These are phyloP conservation scores for Pleurotus tuoliensis DNA, from an alignment of 768 basidiomycete species.

Conservation along the genomic window DNA sequence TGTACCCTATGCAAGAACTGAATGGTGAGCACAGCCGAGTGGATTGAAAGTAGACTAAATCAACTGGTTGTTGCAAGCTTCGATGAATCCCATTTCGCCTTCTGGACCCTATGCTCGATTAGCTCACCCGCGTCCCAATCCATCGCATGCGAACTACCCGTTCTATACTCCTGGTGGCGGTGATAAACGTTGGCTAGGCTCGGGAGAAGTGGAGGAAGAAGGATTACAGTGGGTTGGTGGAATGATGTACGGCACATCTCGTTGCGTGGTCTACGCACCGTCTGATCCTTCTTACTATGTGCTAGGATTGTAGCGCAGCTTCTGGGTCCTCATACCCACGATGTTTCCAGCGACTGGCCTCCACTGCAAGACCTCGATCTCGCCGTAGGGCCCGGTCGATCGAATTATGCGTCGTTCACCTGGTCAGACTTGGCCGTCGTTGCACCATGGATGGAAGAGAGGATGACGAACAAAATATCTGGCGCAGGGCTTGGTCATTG, in stretches of 20 bases:
- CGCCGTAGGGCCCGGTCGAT: conserved; percentile 41
- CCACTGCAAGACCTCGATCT: conserved; percentile 47
- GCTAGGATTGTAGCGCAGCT: conserved; percentile 63
- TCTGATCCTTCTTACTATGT: not conserved
- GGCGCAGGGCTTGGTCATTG: conserved; percentile 65
- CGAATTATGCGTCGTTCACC: conserved; percentile 66
- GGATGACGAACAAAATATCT: conserved; percentile 58
- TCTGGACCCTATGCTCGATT: conserved; percentile 38
- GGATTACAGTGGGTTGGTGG: conserved; percentile 73
- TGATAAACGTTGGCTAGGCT: conserved; percentile 60
- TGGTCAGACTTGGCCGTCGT: conserved; percentile 68
- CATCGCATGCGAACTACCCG: conserved; percentile 60
- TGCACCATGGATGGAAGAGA: conserved; percentile 76
- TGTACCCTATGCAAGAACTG: conserved; percentile 30
- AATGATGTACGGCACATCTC: conserved; percentile 47
- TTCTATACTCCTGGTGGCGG: conserved; percentile 67
- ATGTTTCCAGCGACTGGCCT: conserved; percentile 27
- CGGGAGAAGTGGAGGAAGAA: conserved; percentile 48
- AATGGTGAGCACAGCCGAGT: not conserved
- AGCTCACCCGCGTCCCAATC: conserved; percentile 53
- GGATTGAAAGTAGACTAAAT: too few species aligned
- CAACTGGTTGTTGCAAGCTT: conserved; percentile 13
- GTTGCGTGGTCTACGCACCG: not conserved
- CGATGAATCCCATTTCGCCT: conserved; percentile 25
- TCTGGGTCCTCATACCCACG: conserved; percentile 37